A percentile compares a stretch with the other conserved stretches of the same genome.
Evolutionary conservation across 208 protist species (phyloP).

Genomic region (Acanthamoeba lugdunensis): DNA sequence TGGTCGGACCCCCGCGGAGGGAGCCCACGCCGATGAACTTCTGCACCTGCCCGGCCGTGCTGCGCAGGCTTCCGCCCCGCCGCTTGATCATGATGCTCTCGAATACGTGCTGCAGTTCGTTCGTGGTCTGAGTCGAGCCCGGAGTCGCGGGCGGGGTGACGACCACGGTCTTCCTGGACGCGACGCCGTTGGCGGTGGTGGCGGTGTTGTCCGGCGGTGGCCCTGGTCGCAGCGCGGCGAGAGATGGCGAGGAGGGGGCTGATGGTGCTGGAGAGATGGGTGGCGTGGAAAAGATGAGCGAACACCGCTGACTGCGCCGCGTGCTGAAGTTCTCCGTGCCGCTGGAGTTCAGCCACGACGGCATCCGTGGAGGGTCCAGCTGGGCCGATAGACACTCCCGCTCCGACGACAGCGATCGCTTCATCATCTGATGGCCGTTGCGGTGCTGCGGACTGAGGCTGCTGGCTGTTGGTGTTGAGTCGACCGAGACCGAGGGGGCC

Average conservation of each 20-base stretch:
- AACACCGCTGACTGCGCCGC: not conserved
- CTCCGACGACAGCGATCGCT: not conserved
- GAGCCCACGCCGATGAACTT: not conserved
- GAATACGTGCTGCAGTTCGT: constrained; percentile 34
- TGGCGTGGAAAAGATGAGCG: not conserved
- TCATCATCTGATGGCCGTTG: not conserved
- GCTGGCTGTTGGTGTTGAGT: not conserved
- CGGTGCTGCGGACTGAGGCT: too few relatives aligned
- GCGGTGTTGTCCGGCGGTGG: not conserved
- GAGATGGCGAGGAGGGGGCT: not conserved
- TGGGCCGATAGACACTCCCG: not conserved
- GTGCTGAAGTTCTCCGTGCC: not conserved
- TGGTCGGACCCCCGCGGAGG: too few relatives aligned
- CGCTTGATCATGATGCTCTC: constrained; percentile 60
- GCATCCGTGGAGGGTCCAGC: not conserved
- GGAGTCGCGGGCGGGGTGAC: not conserved
- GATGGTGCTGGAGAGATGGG: not conserved
- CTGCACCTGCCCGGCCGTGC: not conserved
- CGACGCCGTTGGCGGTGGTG: not conserved
- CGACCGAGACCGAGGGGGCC: not conserved
- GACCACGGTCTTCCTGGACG: not conserved
- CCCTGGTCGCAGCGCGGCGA: not conserved
- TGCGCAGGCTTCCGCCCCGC: not conserved
- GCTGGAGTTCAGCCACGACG: not conserved
- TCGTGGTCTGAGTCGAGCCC: not conserved